Evolutionary conservation across 352 stramenopile genomes (phyloP).

Genomic region (Globisporangium abappressorium): DNA sequence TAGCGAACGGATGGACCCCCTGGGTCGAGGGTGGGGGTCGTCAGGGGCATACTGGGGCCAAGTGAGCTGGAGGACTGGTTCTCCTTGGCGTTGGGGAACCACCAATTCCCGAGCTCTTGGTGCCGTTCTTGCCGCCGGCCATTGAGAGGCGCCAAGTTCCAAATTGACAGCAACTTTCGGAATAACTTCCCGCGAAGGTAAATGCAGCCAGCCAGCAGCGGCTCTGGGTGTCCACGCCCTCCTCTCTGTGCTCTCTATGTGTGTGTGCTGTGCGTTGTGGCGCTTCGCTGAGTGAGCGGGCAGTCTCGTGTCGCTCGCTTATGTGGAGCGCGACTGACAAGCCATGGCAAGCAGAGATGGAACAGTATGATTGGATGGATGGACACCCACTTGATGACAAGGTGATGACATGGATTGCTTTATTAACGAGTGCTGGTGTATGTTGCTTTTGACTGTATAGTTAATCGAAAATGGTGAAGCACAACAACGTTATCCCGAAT

Average conservation of each 20-base stretch:
- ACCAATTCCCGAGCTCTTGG: conserved; percentile 58
- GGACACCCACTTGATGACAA: neutral
- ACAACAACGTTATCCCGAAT: conserved; percentile 99
- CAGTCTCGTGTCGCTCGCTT: neutral
- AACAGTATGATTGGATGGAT: neutral
- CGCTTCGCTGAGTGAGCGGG: neutral
- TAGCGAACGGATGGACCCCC: neutral
- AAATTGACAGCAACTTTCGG: conserved; percentile 89
- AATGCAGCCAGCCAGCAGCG: conserved; percentile 15
- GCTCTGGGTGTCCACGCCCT: neutral
- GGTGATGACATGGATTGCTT: neutral
- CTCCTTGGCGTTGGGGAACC: conserved; percentile 74
- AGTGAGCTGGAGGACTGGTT: conserved; percentile 70
- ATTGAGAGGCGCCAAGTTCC: conserved; percentile 73
- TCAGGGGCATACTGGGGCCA: conserved; percentile 46
- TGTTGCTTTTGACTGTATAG: conserved; percentile 18
- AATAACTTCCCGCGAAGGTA: conserved; percentile 76
- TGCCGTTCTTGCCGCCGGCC: conserved; percentile 21
- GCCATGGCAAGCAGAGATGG: neutral
- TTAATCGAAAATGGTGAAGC: conserved; percentile 95
- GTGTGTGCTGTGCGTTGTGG: neutral
- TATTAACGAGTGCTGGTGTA: conserved; percentile 7
- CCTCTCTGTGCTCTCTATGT: conserved; percentile 3
- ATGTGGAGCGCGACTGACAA: neutral
- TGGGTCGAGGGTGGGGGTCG: conserved; percentile 23